Percentiles rank a stretch among this genome's conserved stretches.
These are phyloP conservation scores for Penicillium glabrum DNA, from an alignment of 2,329 filamentous ascomycete species.

Conservation along the genomic window DNA sequence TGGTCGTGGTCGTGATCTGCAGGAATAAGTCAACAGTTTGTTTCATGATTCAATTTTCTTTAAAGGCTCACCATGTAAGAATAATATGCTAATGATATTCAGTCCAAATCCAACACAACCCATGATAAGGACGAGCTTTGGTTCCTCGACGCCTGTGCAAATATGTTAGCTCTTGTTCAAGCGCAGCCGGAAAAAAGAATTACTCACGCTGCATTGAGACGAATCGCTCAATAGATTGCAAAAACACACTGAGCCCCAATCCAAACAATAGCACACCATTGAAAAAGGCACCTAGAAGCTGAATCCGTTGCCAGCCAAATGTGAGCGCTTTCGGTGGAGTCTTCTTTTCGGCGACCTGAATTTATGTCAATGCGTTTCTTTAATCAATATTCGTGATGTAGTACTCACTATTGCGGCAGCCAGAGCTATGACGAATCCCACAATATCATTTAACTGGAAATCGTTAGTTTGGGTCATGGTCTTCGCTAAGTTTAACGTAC, in stretches of 20 bases:
- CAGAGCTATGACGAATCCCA: conserved; percentile 67
- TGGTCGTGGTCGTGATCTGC: conserved; percentile 9
- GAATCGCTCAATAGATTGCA: conserved; percentile 68
- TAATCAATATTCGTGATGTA: not conserved
- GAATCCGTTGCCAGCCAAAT: conserved; percentile 48
- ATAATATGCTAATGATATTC: conserved; percentile 64
- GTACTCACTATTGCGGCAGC: conserved; percentile 58
- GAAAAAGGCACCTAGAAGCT: conserved; percentile 71
- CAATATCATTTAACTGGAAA: conserved; percentile 64
- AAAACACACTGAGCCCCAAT: conserved; percentile 66
- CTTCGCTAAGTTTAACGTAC: conserved; percentile 43
- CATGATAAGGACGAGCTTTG: conserved; percentile 65
- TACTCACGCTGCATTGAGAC: conserved; percentile 10
- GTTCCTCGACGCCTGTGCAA: conserved; percentile 58
- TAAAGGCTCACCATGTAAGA: conserved; percentile 57
- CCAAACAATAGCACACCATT: conserved; percentile 74
- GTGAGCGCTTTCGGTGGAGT: conserved; percentile 5
- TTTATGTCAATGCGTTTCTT: not conserved
- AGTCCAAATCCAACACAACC: conserved; percentile 64
- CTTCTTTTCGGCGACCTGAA: conserved; percentile 36
- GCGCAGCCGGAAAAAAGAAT: not conserved
- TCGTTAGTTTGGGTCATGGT: not conserved
- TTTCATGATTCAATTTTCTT: not conserved
- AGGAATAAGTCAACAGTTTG: not conserved
- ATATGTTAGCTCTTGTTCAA: not conserved